Evolutionary conservation across 495 filamentous ascomycete genomes (phyloP), one percentile per base, ranked within the genome.

Genomic region (Xylaria acuta): DNA sequence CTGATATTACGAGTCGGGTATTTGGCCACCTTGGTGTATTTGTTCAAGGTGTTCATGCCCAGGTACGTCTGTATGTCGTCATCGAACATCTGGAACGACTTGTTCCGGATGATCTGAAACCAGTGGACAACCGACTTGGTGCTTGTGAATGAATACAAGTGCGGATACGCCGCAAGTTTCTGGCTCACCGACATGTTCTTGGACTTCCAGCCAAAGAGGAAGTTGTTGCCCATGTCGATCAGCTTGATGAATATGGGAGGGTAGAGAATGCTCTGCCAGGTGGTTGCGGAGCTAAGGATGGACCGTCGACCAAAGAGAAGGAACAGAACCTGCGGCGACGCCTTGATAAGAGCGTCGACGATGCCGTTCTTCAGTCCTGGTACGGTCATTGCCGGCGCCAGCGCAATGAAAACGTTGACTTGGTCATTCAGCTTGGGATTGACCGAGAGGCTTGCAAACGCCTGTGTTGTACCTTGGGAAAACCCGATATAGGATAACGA

Each of bases 31-130:
- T 97, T 97, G 70, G 88, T 89, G 77, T 88, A 87, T 67, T 87
- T 87, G 79, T 81, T 85, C 41, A 79, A 77, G 12, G 79, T 80
- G 7, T 80, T 77, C 22, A 86, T 73, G 14, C 82, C 75, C 36
- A 87, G 22, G 5, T 80, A 80, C 0, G 85, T 83, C 69, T 92
- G 91, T 8, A 96, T 87, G 76, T 98, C 95, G 76, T 99, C 96
- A 76, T 99, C 96, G 80, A 94, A 98, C 92, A 99, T 98, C 80
- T 98, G 96, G 79, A 99, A 99, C 40, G 88, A 92, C 73, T 92
- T 91, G 76, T 94, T 97, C 58, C 96, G 91, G 73, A 99, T 98
- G 75, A 99, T 97, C 77, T 99, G 96, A 81, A 99, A 99, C 96
- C 96, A 99, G 76, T 99, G 96, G 0, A 99, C 96, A 11, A 97